A percentile compares a stretch with the other conserved stretches of the same genome.
Evolutionary conservation across 176 grass and related monocot species (phyloP).

Genomic region (Cymbopogon citratus): DNA sequence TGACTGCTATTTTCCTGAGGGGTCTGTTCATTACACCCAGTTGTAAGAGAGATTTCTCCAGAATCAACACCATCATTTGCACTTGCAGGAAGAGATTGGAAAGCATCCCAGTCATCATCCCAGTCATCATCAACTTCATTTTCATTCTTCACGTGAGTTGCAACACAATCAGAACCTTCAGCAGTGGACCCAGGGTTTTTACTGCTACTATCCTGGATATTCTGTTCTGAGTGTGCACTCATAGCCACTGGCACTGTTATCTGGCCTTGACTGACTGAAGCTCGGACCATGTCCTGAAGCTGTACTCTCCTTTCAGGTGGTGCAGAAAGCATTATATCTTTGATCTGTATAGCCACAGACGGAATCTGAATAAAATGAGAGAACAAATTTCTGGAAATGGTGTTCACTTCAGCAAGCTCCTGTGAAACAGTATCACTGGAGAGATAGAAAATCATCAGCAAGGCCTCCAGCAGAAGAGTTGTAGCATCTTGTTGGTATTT

Average conservation of each 20-base stretch:
- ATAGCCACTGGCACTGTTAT: constrained; percentile 31
- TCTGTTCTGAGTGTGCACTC: constrained; percentile 33
- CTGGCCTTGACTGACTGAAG: constrained; percentile 68
- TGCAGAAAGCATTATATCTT: constrained; percentile 82
- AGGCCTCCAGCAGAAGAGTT: constrained; percentile 66
- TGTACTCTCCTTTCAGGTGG: constrained; percentile 52
- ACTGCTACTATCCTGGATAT: constrained; percentile 28
- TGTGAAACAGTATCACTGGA: constrained; percentile 50
- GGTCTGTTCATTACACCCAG: constrained; percentile 16
- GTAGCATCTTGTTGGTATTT: constrained; percentile 57
- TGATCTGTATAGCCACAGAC: constrained; percentile 65
- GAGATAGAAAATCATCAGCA: constrained; percentile 60
- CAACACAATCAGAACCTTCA: constrained; percentile 25
- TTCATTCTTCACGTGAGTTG: constrained; percentile 33
- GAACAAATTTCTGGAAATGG: constrained; percentile 59
- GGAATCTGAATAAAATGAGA: constrained; percentile 96
- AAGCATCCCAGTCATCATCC: constrained; percentile 85
- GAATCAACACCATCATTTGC: constrained; percentile 26
- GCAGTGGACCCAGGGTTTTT: constrained; percentile 25
- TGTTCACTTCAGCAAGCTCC: constrained; percentile 78
- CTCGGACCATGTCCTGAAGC: constrained; percentile 92
- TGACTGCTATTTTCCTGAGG: constrained; percentile 21
- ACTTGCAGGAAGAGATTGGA: constrained; percentile 80
- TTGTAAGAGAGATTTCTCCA: constrained; percentile 7
- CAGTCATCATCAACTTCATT: constrained; percentile 53